These are phyloP conservation scores for Trichoderma sp. DNA, from an alignment of 2,329 filamentous ascomycete species.

Conservation along the genomic window DNA sequence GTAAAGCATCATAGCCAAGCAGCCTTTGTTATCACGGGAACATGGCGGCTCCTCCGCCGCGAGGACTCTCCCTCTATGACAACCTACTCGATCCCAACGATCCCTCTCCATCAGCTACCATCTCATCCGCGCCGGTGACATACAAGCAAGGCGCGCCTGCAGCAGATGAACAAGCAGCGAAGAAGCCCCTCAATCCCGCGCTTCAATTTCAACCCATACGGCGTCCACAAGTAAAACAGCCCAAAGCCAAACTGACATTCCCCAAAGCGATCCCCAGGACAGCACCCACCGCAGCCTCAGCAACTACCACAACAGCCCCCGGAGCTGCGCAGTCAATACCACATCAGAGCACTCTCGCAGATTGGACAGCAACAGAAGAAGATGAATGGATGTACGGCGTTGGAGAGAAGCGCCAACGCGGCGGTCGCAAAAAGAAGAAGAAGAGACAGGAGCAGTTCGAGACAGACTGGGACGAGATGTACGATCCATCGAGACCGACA, in stretches of 20 bases:
- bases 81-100: conserved; percentile 68
- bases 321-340: conserved; percentile 39
- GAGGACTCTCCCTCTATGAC: conserved; percentile 74
- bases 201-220: conserved; percentile 86
- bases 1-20: neutral
- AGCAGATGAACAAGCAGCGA: conserved; percentile 47
- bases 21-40: neutral
- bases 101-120: conserved; percentile 55
- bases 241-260: conserved; percentile 59
- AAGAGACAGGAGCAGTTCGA: conserved; percentile 57
- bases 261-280: conserved; percentile 41
- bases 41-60: conserved; percentile 39
- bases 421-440: conserved; percentile 76
- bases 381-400: conserved; percentile 72
- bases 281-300: conserved; percentile 33
- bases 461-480: conserved; percentile 89
- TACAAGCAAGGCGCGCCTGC: conserved; percentile 58
- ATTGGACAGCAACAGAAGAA: conserved; percentile 76
- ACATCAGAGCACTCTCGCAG: conserved; percentile 68
- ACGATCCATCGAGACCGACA: conserved; percentile 79
- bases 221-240: conserved; percentile 62
- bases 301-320: conserved; percentile 33
- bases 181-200: conserved; percentile 59
- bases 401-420: conserved; percentile 67
- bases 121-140: conserved; percentile 71